phyloP scores from a whole-genome alignment of 1,284 basidiomycete species.

The Pseudozyma tsukubaensis region DNA sequence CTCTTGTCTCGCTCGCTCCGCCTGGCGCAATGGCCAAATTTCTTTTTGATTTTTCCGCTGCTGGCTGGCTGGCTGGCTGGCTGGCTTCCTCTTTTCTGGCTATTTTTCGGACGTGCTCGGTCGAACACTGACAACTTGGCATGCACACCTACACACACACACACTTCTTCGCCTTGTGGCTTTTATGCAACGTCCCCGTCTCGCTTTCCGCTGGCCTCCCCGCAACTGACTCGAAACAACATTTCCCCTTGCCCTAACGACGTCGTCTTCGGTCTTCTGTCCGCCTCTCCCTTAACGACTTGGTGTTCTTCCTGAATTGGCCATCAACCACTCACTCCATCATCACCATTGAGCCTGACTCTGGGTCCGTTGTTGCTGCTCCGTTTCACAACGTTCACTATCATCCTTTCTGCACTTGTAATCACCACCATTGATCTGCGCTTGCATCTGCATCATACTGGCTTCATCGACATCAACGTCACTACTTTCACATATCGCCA shows the following conservation, averaged over 20 bases:
- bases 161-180: constrained; percentile 2
- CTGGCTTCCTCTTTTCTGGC: not conserved
- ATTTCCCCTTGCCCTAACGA: not conserved
- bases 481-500: not conserved
- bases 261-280: constrained; percentile 1
- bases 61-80: constrained; percentile 8
- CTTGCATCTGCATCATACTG: not conserved
- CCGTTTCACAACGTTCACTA: not conserved
- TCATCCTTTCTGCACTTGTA: not conserved
- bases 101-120: constrained; percentile 31
- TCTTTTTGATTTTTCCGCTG: constrained; percentile 11
- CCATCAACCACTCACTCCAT: not conserved
- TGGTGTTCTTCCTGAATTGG: not conserved
- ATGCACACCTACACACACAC: not conserved
- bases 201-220: constrained; percentile 12
- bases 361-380: not conserved
- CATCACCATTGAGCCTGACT: not conserved
- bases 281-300: not conserved
- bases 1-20: not conserved
- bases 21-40: not conserved
- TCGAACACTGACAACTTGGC: constrained; percentile 9
- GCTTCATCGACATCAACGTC: not conserved
- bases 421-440: not conserved
- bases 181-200: constrained; percentile 1
- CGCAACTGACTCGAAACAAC: constrained; percentile 5